Conservation (phyloP, 306 rosid genomes). For the Astragalus glycyphyllos region DNA sequence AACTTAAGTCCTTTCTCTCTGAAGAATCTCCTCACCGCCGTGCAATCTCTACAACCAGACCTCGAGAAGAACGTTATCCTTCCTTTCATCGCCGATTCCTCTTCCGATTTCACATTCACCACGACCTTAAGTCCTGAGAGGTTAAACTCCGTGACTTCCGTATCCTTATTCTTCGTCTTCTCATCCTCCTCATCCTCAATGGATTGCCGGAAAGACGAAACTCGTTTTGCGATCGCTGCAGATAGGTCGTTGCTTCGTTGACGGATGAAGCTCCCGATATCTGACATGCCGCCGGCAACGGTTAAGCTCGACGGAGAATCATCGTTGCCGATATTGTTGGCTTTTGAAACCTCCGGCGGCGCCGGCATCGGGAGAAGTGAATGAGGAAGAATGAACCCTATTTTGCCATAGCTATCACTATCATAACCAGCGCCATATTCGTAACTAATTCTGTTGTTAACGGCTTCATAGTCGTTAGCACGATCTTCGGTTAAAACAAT, state of each 20-base stretch:
- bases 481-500: constrained; percentile 25
- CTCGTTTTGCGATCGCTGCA: constrained; percentile 58
- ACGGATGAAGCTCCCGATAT: constrained; percentile 70
- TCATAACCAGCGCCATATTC: background rate
- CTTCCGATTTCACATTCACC: constrained; percentile 53
- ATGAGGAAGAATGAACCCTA: constrained; percentile 52
- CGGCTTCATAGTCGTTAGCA: constrained; percentile 30
- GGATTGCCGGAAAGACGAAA: constrained; percentile 60
- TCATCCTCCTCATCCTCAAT: constrained; percentile 17
- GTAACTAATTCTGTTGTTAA: background rate
- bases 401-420: background rate
- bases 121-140: constrained; percentile 74
- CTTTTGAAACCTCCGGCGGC: constrained; percentile 51
- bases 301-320: background rate
- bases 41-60: constrained; percentile 85
- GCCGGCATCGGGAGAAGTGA: constrained; percentile 78
- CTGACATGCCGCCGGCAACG: constrained; percentile 51
- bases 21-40: constrained; percentile 79
- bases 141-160: constrained; percentile 62
- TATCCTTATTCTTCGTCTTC: background rate
- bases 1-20: constrained; percentile 60
- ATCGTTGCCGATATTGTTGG: constrained; percentile 25
- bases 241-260: constrained; percentile 66
- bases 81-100: constrained; percentile 53
- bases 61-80: constrained; percentile 85